These are phyloP conservation scores for Neurospora sp. DNA, from an alignment of 495 filamentous ascomycete species.

Conservation along the genomic window DNA sequence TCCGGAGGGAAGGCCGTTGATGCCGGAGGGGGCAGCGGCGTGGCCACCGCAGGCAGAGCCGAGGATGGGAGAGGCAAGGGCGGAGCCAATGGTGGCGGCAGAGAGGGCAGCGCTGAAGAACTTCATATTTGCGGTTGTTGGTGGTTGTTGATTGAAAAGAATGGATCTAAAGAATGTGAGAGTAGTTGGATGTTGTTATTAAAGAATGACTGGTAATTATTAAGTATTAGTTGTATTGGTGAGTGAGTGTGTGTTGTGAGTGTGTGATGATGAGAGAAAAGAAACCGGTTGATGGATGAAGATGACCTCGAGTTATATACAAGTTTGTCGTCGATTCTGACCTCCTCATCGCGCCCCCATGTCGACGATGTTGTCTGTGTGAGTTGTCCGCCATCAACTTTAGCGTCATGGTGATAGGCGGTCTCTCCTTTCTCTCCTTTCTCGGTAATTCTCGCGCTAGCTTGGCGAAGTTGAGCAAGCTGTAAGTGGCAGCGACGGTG, in stretches of 20 bases:
- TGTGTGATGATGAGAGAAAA: not conserved
- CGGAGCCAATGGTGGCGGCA: conserved; percentile 3
- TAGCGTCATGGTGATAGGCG: not conserved
- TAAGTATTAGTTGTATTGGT: not conserved
- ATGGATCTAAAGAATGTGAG: not conserved
- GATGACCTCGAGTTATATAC: not conserved
- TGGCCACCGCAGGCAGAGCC: not conserved
- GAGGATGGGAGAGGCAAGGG: conserved; percentile 1
- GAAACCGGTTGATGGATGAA: not conserved
- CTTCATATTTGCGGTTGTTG: conserved; percentile 4
- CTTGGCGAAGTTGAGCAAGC: not conserved
- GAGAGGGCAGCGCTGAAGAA: conserved; percentile 6
- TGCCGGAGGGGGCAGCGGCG: too few relatives aligned
- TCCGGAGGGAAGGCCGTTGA: too few relatives aligned
- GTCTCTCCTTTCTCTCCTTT: not conserved
- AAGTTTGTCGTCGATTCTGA: not conserved
- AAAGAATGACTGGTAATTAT: not conserved
- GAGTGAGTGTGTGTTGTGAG: not conserved
- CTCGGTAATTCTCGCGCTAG: not conserved
- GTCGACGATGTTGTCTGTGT: not conserved
- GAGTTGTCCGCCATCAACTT: not conserved
- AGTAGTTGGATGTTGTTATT: not conserved
- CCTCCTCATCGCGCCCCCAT: not conserved
- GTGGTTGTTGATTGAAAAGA: not conserved
- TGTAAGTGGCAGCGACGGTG: not conserved